Conservation (phyloP, 2,329 filamentous ascomycete genomes). For the Grosmannia penicillata region DNA sequence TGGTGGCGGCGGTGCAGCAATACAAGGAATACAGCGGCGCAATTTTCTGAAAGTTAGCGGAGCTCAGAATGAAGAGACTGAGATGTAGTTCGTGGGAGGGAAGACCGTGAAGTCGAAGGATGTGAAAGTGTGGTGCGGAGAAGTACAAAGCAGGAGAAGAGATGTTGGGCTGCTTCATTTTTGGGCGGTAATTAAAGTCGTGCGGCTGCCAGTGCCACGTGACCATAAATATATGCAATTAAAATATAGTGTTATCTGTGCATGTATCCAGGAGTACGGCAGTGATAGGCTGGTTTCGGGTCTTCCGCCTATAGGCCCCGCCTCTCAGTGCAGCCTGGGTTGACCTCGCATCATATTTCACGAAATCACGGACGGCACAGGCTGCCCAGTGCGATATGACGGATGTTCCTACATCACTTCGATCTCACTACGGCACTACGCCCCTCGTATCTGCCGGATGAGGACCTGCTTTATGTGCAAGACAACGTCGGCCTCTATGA, state of each 20-base stretch:
- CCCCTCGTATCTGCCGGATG: slow-evolving; percentile 82
- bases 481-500: slow-evolving; percentile 96
- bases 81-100: no score
- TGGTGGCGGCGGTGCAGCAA: neutral
- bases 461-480: slow-evolving; percentile 90
- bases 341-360: no score
- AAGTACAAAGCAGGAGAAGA: no score
- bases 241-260: no score
- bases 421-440: slow-evolving; percentile 93
- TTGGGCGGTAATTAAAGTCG: neutral
- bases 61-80: no score
- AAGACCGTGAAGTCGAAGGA: neutral
- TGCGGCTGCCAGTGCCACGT: no score
- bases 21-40: neutral
- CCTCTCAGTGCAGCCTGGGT: no score
- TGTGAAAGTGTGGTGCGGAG: neutral
- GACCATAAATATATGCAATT: no score
- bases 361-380: slow-evolving; percentile 10
- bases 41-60: slow-evolving; percentile 12
- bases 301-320: no score
- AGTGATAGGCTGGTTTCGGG: no score
- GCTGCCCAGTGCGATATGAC: slow-evolving; percentile 34
- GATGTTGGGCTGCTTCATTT: no score
- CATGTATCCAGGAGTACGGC: no score
- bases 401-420: slow-evolving; percentile 94